phyloP scores from a whole-genome alignment of 1,139 yeast genomes.

The Spathaspora sp. region DNA sequence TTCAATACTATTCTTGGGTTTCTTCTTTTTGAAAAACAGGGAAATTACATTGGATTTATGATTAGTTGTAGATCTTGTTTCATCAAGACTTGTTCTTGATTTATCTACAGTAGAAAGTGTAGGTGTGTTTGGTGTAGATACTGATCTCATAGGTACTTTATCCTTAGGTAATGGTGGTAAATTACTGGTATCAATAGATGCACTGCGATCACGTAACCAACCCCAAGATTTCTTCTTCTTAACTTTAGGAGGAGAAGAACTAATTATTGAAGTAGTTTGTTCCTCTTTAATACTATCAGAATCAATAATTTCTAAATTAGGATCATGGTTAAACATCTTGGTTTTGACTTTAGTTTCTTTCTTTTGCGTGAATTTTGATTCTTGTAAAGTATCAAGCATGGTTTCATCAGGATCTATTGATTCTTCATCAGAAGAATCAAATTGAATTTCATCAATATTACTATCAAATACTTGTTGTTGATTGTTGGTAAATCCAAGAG shows the following conservation, averaged over 20 bases:
- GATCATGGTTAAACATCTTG: slow-evolving; percentile 13
- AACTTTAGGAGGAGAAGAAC: slow-evolving; percentile 12
- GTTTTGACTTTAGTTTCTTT: slow-evolving; percentile 15
- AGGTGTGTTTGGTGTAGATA: slow-evolving; percentile 32
- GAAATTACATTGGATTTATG: slow-evolving; percentile 28
- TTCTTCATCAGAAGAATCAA: not conserved
- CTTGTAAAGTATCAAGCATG: not conserved
- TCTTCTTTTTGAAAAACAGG: slow-evolving; percentile 46
- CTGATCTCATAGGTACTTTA: slow-evolving; percentile 27
- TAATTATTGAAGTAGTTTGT: not conserved
- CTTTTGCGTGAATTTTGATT: slow-evolving; percentile 3
- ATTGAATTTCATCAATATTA: not conserved
- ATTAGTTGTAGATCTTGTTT: not conserved
- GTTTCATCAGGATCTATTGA: slow-evolving; percentile 8
- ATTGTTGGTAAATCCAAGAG: not conserved
- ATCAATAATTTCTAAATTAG: slow-evolving; percentile 15
- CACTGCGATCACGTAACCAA: slow-evolving; percentile 40
- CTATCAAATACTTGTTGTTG: not conserved
- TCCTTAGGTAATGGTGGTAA: slow-evolving; percentile 23
- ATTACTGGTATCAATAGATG: slow-evolving; percentile 25
- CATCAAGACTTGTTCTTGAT: slow-evolving; percentile 3
- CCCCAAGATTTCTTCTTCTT: slow-evolving; percentile 43
- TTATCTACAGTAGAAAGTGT: not conserved
- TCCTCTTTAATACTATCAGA: slow-evolving; percentile 12
- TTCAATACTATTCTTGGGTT: slow-evolving; percentile 16